A percentile compares a stretch with the other conserved stretches of the same genome.
Evolutionary conservation across 1,284 basidiomycete species (phyloP).

Genomic region (Rhodotorula mucilaginosa): DNA sequence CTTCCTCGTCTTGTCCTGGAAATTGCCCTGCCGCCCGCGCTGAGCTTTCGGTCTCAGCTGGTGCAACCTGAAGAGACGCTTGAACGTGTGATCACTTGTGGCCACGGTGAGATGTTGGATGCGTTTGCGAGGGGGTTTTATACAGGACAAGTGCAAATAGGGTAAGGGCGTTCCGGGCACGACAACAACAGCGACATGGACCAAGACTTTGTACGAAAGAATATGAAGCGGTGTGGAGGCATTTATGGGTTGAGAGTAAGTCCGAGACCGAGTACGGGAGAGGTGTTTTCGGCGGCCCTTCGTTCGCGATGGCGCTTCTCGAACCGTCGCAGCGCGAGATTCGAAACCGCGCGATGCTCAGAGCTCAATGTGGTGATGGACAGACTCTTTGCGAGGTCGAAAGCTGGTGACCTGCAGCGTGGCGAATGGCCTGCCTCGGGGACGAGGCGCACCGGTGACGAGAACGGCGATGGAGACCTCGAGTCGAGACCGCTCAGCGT

Average conservation of each 20-base stretch:
- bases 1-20: not conserved
- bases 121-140: no score
- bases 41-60: no score
- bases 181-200: no score
- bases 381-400: not conserved
- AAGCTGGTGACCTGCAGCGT: not conserved
- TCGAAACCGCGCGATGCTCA: not conserved
- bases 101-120: no score
- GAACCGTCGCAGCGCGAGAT: conserved; percentile 19
- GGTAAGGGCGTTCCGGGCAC: no score
- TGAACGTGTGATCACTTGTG: no score
- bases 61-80: no score
- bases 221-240: not conserved
- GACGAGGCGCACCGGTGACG: not conserved
- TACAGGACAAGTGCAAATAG: no score
- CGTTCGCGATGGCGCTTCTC: not conserved
- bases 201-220: not conserved
- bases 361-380: no score
- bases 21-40: not conserved
- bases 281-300: not conserved
- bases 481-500: conserved; percentile 6
- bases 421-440: not conserved
- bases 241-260: not conserved
- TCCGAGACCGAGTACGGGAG: not conserved
- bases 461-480: conserved; percentile 8